Evolutionary conservation across 768 basidiomycete genomes (phyloP), one percentile per base, ranked within the genome.

Genomic region (Boletellus emodensis): DNA sequence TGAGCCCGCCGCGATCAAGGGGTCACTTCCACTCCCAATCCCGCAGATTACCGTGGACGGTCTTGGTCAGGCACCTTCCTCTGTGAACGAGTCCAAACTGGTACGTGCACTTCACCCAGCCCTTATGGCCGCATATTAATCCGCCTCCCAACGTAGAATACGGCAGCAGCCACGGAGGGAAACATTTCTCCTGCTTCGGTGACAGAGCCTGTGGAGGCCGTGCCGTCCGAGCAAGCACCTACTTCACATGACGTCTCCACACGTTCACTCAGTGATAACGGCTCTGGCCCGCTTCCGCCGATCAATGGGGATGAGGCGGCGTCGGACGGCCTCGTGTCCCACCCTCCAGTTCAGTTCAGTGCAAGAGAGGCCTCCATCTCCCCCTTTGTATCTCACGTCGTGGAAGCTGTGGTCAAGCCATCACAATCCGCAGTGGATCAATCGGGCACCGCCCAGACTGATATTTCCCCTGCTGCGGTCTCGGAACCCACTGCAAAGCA

Each of bases 211-310:
- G n/a, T 32, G 35, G 42, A 38, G 24, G 22, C 35, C 35, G 17
- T 15, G 33, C 15, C 33, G 17, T 32, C 35, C 26, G 30, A 40
- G 30, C 36, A 56, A 32, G 28, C 48, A 57, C 17, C 52, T 9
- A 10, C 44, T 40, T 53, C 53, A 17, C 35, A 56, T 6, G 54
- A 68, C 11, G 41, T 54, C 13, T 32, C 66, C 52, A 70, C 73
- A 39, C 61, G 74, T 4, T 73, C 75, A 13, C 72, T 75, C 41
- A 74, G 72, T 48, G 72, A 77, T 59, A 48, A 57, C 32, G 53
- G 51, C 24, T 48, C 62, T 43, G 33, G 43, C 3, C 54, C 56
- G 15, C 49, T 42, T 42, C 51, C 48, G 36, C 41, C 34, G 1
- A 47, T 43, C 41, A 36, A 54, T 37, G 64, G 51, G 43, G 47